Conservation (phyloP, 1,139 yeast genomes). For the Kodamaea ohmeri region DNA sequence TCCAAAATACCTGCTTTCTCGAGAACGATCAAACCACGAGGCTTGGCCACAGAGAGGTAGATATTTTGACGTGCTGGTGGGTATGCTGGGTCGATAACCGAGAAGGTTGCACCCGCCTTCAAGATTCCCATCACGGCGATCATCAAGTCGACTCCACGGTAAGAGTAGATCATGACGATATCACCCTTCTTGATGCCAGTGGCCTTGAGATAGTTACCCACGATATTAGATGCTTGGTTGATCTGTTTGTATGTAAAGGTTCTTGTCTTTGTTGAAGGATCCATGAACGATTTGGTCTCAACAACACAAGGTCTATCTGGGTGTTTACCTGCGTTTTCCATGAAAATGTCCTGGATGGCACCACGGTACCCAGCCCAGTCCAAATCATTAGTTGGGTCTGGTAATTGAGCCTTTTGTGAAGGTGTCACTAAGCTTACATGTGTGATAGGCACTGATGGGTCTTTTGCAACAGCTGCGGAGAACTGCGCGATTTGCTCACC, state of each 20-base stretch:
- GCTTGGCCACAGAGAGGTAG: constrained; percentile 89
- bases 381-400: constrained; percentile 83
- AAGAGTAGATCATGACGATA: constrained; percentile 95
- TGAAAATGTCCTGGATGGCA: constrained; percentile 93
- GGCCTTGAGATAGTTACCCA: constrained; percentile 80
- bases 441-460: constrained; percentile 49
- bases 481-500: constrained; percentile 72
- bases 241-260: constrained; percentile 81
- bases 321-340: constrained; percentile 72
- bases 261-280: constrained; percentile 57
- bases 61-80: constrained; percentile 97
- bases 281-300: constrained; percentile 76
- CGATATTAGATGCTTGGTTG: constrained; percentile 89
- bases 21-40: constrained; percentile 83
- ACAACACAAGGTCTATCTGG: constrained; percentile 90
- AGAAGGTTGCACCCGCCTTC: constrained; percentile 97
- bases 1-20: constrained; percentile 86
- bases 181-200: constrained; percentile 88
- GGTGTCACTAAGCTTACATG: constrained; percentile 65
- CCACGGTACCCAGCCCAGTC: constrained; percentile 94
- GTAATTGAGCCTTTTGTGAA: constrained; percentile 58
- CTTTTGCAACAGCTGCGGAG: constrained; percentile 30
- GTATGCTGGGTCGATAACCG: constrained; percentile 97
- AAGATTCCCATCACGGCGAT: constrained; percentile 96
- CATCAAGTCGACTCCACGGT: constrained; percentile 95